Conservation (phyloP, 139 green algal genomes). For the Protoeuglena noctilucae region DNA sequence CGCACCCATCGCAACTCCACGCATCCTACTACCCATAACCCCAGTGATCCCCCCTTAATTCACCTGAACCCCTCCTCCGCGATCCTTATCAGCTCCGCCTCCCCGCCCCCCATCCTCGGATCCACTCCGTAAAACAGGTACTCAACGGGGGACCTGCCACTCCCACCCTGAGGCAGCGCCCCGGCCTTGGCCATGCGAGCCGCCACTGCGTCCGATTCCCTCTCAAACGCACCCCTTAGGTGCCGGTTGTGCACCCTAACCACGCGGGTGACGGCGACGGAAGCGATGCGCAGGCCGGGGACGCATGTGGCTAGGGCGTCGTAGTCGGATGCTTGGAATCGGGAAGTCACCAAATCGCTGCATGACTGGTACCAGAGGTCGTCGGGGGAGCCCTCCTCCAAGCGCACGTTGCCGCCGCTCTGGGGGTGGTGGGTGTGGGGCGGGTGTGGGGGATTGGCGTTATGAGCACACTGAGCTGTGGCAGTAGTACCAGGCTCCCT, state of each 20-base stretch:
- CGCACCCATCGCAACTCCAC: no score
- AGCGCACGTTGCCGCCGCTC: constrained; percentile 53
- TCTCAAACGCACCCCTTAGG: constrained; percentile 36
- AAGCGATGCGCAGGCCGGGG: background rate
- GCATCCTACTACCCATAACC: no score
- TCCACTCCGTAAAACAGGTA: no score
- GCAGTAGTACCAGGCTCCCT: no score
- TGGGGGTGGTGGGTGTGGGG: no score
- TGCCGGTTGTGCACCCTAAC: constrained; percentile 49
- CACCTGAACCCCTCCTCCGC: background rate
- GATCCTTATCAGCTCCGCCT: no score
- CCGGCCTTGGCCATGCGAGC: no score
- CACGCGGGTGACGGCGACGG: constrained; percentile 18
- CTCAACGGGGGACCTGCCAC: constrained; percentile 34
- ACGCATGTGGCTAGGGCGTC: background rate
- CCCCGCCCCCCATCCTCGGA: no score
- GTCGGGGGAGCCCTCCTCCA: constrained; percentile 38
- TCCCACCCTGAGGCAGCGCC: background rate
- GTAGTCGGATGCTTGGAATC: constrained; percentile 12
- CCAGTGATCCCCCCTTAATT: no score
- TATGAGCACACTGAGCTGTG: no score
- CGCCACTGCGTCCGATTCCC: constrained; percentile 8
- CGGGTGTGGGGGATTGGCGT: no score
- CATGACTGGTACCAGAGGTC: constrained; percentile 47
- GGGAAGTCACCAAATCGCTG: constrained; percentile 24